These are phyloP conservation scores for Rhodotorula sp. DNA, from an alignment of 1,284 basidiomycete species.

Conservation along the genomic window DNA sequence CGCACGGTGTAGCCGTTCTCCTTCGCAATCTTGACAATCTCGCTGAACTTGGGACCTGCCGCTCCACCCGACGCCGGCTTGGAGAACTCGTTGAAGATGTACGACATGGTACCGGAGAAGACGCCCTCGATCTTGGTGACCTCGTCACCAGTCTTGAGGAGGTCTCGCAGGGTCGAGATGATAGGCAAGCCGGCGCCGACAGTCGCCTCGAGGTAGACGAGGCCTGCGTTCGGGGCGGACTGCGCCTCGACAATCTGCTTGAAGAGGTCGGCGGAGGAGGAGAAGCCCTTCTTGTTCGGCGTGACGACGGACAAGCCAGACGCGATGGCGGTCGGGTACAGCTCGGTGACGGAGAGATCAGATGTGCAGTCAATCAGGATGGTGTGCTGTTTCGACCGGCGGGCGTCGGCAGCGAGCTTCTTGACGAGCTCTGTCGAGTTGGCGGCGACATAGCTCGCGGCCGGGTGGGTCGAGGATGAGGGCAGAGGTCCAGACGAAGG, in stretches of 20 bases:
- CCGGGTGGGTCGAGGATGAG: conserved; percentile 30
- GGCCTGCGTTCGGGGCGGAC: conserved; percentile 58
- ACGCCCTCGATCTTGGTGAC: conserved; percentile 63
- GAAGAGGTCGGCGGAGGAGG: conserved; percentile 70
- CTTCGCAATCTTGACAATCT: conserved; percentile 82
- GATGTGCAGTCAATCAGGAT: conserved; percentile 93
- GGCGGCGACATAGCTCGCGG: conserved; percentile 44
- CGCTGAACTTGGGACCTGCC: conserved; percentile 64
- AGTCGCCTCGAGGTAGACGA: conserved; percentile 85
- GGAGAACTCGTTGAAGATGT: conserved; percentile 98
- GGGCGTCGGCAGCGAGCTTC: conserved; percentile 52
- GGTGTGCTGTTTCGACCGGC: conserved; percentile 54
- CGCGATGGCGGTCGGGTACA: conserved; percentile 79
- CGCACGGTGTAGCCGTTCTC: conserved; percentile 90
- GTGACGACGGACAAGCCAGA: conserved; percentile 86
- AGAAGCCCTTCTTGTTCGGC: conserved; percentile 97
- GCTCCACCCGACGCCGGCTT: conserved; percentile 48
- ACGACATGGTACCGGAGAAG: conserved; percentile 92
- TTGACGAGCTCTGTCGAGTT: conserved; percentile 50
- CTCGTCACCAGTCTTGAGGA: conserved; percentile 88
- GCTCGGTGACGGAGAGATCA: conserved; percentile 72
- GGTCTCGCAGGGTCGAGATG: conserved; percentile 84
- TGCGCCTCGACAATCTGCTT: conserved; percentile 63
- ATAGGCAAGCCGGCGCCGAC: conserved; percentile 95
- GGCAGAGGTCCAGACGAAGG: conserved; percentile 33